phyloP scores from a whole-genome alignment of 78 protist species.

The Guillardia theta region DNA sequence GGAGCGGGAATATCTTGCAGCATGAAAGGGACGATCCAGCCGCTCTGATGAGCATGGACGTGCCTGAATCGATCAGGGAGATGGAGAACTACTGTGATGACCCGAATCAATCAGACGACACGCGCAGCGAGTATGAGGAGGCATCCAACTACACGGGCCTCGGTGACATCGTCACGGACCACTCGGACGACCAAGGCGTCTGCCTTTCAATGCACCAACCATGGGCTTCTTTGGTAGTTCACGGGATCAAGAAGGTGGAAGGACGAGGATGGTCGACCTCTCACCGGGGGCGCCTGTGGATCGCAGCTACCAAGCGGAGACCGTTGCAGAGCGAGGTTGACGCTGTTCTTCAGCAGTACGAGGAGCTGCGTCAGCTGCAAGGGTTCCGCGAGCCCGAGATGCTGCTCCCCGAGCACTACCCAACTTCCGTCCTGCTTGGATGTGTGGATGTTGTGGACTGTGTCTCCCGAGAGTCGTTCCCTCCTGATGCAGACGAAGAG shows the following conservation, averaged over 20 bases:
- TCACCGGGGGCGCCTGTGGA: slow-evolving; percentile 72
- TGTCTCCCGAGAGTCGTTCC: neutral
- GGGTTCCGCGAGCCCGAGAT: neutral
- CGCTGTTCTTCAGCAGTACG: neutral
- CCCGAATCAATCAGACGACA: no score
- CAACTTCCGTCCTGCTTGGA: slow-evolving; percentile 61
- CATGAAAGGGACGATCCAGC: no score
- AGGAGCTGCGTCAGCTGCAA: neutral
- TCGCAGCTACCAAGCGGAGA: slow-evolving; percentile 42
- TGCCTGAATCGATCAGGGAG: no score
- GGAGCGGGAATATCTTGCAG: no score
- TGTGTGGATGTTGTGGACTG: slow-evolving; percentile 64
- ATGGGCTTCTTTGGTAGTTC: slow-evolving; percentile 69
- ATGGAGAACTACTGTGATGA: no score
- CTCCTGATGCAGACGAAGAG: neutral
- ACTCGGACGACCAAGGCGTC: slow-evolving; percentile 4
- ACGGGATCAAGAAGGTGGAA: slow-evolving; percentile 70
- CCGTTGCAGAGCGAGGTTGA: slow-evolving; percentile 25
- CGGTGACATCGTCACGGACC: neutral
- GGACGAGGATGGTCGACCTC: slow-evolving; percentile 60
- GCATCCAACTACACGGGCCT: neutral
- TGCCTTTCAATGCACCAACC: slow-evolving; percentile 79
- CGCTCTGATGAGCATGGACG: no score
- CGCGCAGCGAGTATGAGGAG: neutral
- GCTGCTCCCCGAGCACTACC: slow-evolving; percentile 32